Base-by-base conservation (phyloP, 2,329 filamentous ascomycete species). In the Diaporthe vaccinii region DNA sequence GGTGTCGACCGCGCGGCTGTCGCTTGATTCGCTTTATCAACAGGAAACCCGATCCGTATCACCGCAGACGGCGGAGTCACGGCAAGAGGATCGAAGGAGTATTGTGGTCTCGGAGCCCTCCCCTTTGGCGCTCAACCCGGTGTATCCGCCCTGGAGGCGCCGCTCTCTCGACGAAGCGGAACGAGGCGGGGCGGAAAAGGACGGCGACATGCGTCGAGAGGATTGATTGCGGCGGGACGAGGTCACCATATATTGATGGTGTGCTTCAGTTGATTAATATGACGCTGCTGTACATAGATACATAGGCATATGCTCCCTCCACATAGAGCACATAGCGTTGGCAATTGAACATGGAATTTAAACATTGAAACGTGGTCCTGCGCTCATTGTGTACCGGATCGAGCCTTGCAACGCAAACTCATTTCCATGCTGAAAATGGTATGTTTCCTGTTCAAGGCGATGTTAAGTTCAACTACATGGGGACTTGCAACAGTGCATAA, bases 21-120 rank as follows among this genome's bases (percentile, higher is more conserved):
- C 70, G 25, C 20, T 73, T n/a, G 70, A 73, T 44, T 73, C 70
- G 1, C 70, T 73, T 4, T 73, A 73, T 34, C 58, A 65, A 5
- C 70, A 55, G 15, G 70, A 73, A 8, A 55, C 70, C 2, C 31
- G 39, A 1, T 28, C 46, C 5, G 22, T 25, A 17, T 73, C 70
- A n/a, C 58, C 58, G 14, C 25, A 20, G 46, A 31, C 34, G 34
- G 34, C 12, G 1, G 70, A 53, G 4, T 34, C 70, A 10, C 22
- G 2, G 4, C 44, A 14, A 31, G 46, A 55, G 12, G 46, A 34
- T 8, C 55, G 41, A 10, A 34, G 44, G n/a, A 65, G 70, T 28
- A 65, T 31, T 10, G 28, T 62, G n/a, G 25, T 39, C 8, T 62
- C 58, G 5, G 58, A 53, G 34, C 70, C 70, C 1, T 73, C 58